Conservation (phyloP, 768 basidiomycete genomes). For the Hortiboletus flavorubellus region DNA sequence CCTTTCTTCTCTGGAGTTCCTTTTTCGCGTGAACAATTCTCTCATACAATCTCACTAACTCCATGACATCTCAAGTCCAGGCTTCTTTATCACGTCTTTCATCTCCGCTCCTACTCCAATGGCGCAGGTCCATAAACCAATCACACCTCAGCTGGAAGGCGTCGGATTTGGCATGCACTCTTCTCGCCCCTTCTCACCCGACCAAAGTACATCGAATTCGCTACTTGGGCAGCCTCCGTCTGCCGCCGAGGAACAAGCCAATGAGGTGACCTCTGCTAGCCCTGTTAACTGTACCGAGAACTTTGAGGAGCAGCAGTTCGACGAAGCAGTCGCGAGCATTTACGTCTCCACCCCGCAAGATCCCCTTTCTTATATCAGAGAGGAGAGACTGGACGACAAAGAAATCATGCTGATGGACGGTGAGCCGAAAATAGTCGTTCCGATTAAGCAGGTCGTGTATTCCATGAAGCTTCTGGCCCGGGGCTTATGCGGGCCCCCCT, state of each 20-base stretch:
- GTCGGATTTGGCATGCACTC: slow-evolving; percentile 17
- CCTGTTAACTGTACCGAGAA: neutral
- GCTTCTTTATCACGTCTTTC: slow-evolving; percentile 34
- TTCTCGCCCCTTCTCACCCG: slow-evolving; percentile 19
- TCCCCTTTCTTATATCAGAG: slow-evolving; percentile 40
- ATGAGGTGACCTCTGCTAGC: neutral
- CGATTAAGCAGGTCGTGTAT: slow-evolving; percentile 11
- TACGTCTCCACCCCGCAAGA: slow-evolving; percentile 28
- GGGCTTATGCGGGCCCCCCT: slow-evolving; percentile 24
- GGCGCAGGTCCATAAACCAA: slow-evolving; percentile 17
- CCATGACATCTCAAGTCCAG: slow-evolving; percentile 28
- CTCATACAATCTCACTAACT: slow-evolving; percentile 22
- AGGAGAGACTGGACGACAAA: slow-evolving; percentile 54
- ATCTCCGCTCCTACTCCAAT: slow-evolving; percentile 31
- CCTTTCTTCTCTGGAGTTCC: slow-evolving; percentile 12
- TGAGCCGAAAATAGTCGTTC: slow-evolving; percentile 26
- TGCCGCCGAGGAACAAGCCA: neutral
- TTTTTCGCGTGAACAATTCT: slow-evolving; percentile 18
- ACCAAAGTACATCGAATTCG: slow-evolving; percentile 16
- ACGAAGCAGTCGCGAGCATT: slow-evolving; percentile 32
- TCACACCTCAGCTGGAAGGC: slow-evolving; percentile 17
- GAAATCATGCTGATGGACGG: slow-evolving; percentile 56
- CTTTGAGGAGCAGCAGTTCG: slow-evolving; percentile 23
- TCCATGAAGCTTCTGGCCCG: slow-evolving; percentile 12
- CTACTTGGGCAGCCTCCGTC: slow-evolving; percentile 26